Evolutionary conservation across 2,329 filamentous ascomycete species (phyloP), one percentile per base, ranked within the genome.

Genomic region (Penicillium psychrosexuale): DNA sequence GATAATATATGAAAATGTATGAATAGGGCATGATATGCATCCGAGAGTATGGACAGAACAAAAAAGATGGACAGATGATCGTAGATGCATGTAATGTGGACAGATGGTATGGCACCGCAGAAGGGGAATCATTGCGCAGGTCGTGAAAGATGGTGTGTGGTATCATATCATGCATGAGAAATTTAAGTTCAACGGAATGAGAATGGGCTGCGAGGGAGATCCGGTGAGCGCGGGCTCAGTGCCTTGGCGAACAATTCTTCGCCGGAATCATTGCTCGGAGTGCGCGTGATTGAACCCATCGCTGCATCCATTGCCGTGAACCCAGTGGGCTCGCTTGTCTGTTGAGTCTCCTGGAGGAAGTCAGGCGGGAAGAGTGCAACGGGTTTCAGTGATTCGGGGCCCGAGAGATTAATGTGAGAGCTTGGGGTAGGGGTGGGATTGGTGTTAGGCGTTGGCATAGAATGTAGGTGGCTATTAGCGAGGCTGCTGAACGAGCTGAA

Each of bases 241-340:
- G 90, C 91, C 49, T 96, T 81, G 0, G 91, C 91, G 68, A 97
- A 97, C 2, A 96, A 79, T 38, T 89, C 92, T 55, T 96, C 91
- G 61, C 91, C 88, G 0, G 81, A 82, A 38, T 87, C 84, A 6
- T 63, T 58, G 71, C 57, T 72, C 46, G 55, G 61, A 36, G 55
- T 75, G 70, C 56, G 66, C 17, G 69, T 61, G n/a, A 73, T 55
- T 1, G 68, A 64, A 30, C 65, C 67, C 59, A 70, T 68, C 22
- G 67, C 71, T 6, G 59, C 42, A 3, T 19, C 48, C 27, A 61
- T 57, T 1, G 56, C 37, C 8, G 69, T 51, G 47, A 71, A 65
- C 1, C 65, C 58, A 8, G 58, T 66, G 12, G 40, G 33, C 0
- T 66, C 61, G 47, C 48, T 60, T 13, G 22, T 44, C 28, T 61